Base-by-base conservation (phyloP, 306 rosid genomes). In the Medicago lupulina region DNA sequence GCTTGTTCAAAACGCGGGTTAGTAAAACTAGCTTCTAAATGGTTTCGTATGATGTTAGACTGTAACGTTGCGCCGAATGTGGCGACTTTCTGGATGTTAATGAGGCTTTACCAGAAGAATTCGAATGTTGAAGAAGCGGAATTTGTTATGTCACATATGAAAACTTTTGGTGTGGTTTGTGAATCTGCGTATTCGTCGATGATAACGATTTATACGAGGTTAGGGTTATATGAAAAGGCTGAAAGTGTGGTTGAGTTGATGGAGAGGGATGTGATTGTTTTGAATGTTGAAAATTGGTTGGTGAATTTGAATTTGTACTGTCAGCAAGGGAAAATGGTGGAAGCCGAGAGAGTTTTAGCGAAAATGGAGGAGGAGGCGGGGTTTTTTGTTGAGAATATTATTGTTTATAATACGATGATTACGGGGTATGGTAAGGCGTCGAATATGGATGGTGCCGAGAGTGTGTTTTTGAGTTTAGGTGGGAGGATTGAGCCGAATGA, bases 371-470 rank as follows among this genome's bases (percentile, higher is more conserved):
- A 87, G 70, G 88, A 82, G 6, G 97, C 39, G 13, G 9, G 96
- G 55, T 84, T 87, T 87, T 51, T 44, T 9, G 34, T 87, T 4
- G 8, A 10, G 12, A 65, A 65, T 78, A 62, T 95, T 44, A 79
- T 95, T 81, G 95, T 96, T 31, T 89, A 84, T 73, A 95, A 95
- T 81, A 92, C 93, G 46, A 83, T 95, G 88, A 87, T 95, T 60
- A 95, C 97, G 36, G 97, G 98, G 60, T 92, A 87, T 79, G 98
- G 98, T 18, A 95, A 84, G 80, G 89, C 85, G n/a, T 85, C 93
- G 0, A 80, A 83, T 9, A 95, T 95, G 97, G 86, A 83, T 70
- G 85, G 83, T 73, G 97, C 98, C 44, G 86, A 89, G 85, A 80
- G 79, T 11, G 43, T 95, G 55, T 92, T 92, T 82, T 17, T 19